Evolutionary conservation across 495 filamentous ascomycete species (phyloP), one percentile per base, ranked within the genome.

Genomic region (Penicillium maclennaniae): DNA sequence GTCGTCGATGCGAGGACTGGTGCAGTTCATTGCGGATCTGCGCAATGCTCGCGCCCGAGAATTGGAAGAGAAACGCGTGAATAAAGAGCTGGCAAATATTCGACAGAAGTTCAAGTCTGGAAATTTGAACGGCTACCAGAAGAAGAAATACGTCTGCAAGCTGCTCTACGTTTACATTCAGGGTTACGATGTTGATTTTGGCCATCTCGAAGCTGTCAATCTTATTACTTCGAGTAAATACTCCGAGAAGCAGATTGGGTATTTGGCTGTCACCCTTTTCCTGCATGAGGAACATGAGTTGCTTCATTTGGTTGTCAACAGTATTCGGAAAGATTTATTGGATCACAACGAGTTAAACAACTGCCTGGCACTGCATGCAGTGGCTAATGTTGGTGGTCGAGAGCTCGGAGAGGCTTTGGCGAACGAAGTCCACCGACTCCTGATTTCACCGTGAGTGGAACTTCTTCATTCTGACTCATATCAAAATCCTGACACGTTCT

Each of bases 91-190:
- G 65, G 95, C 95, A 64, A 99, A 99, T 63, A 97, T 99, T 70
- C 84, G 93, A 78, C 78, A 81, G 61, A 81, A 81, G 56, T 81
- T 81, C 60, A 79, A 79, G 85, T 87, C 92, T 69, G 92, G 91
- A 37, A 88, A 78, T 67, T 74, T 97, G 25, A 95, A 86, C 70
- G 95, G 95, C 45, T 99, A 99, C 63, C 89, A 96, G 72, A 96
- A 95, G 80, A 99, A 99, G 81, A 99, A 99, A 88, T 99, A 99
- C 66, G 95, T 99, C 42, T 99, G 95, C 87, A 98, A 98, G 84
- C 81, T 99, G 57, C 82, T 99, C 42, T 99, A 99, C 66, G 97
- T 99, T 60, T 99, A 99, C 69, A 99, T 99, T 51, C 84, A 97
- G 45, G 95, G 95, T 7, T 99, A 95, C 86, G 95, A 99, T 66